These are phyloP conservation scores for Fusarium redolens DNA, from an alignment of 2,329 filamentous ascomycete genomes.

Conservation along the genomic window DNA sequence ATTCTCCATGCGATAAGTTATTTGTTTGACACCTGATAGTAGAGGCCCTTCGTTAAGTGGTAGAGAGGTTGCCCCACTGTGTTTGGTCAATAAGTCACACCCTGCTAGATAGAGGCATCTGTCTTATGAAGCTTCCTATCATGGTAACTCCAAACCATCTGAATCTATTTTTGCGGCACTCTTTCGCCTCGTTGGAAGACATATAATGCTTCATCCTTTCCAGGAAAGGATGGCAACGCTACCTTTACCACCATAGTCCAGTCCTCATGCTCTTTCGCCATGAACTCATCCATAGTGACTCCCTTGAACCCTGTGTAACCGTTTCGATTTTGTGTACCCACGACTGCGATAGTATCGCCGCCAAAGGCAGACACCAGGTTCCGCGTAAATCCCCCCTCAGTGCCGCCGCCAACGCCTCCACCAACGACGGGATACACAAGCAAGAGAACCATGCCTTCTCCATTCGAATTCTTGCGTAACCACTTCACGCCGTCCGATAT, in stretches of 20 bases:
- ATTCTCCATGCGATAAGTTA: not conserved
- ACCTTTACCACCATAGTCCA: constrained; percentile 73
- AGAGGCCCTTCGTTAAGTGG: not conserved
- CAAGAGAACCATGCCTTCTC: constrained; percentile 69
- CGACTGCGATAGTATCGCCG: constrained; percentile 75
- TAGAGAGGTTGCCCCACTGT: not conserved
- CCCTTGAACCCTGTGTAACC: constrained; percentile 77
- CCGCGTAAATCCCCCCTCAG: constrained; percentile 72
- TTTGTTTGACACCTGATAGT: not conserved
- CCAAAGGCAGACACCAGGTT: constrained; percentile 69
- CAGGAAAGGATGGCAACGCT: constrained; percentile 78
- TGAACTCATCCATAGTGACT: constrained; percentile 74
- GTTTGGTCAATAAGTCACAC: not conserved
- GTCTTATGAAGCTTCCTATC: too few species aligned
- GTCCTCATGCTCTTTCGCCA: constrained; percentile 64
- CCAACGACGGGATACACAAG: constrained; percentile 80
- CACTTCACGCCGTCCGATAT: constrained; percentile 69
- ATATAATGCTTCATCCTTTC: constrained; percentile 81
- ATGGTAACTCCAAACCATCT: not conserved
- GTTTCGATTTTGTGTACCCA: constrained; percentile 79
- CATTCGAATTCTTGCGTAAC: constrained; percentile 61
- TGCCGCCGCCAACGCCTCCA: constrained; percentile 70
- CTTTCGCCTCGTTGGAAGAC: constrained; percentile 67
- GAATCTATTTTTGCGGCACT: constrained; percentile 42
- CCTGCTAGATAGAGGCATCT: not conserved